Base-by-base conservation (phyloP, 768 basidiomycete genomes). In the Rubroboletus pulcherrimus region DNA sequence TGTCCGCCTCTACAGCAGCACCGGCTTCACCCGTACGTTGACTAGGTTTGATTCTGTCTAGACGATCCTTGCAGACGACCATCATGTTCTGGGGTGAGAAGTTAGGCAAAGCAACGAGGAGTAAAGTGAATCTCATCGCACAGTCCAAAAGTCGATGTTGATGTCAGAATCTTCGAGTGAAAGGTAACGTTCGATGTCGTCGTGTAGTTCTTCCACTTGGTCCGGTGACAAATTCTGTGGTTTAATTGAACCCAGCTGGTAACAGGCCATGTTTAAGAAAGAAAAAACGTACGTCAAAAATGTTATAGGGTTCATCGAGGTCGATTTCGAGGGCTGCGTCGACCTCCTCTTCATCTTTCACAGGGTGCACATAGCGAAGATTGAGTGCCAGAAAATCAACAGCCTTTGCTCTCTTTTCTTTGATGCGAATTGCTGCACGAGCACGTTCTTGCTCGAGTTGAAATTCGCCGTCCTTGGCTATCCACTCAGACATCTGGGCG, bases 91-190 rank as follows among this genome's bases (percentile, higher is more conserved):
- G 63, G 10, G 3, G 12, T 42, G 45, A 41, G 10, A 33, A 26
- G 49, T 64, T 17, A 64, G 40, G 39, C n/a, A 24, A 43, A 19
- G 42, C 7, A 15, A 53, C 49, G 15, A 41, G n/a, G 8, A 21
- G 38, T 14, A 53, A 41, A 49, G 19, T 8, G 33, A 33, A 58
- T 40, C 31, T 17, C 12, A 39, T 67, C 82, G 54, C 71, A 93
- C 94, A 57, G 94, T 94, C 97, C 97, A 99, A 71, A 98, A 99
- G 62, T 99, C 96, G 54, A 97, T 82, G 69, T 95, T 96, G 49
- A 84, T 77, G 10, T 93, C 86, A 7, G 81, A 78, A 59, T 86
- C 85, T 69, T 99, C 97, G 21, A 99, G 78, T 9, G 84, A 81
- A 37, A 99, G 77, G 67, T 98, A 98, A 59, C 84, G 84, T 71